Evolutionary conservation across 768 basidiomycete genomes (phyloP), one percentile per base, ranked within the genome.

Genomic region (Auriscalpium vulgare): DNA sequence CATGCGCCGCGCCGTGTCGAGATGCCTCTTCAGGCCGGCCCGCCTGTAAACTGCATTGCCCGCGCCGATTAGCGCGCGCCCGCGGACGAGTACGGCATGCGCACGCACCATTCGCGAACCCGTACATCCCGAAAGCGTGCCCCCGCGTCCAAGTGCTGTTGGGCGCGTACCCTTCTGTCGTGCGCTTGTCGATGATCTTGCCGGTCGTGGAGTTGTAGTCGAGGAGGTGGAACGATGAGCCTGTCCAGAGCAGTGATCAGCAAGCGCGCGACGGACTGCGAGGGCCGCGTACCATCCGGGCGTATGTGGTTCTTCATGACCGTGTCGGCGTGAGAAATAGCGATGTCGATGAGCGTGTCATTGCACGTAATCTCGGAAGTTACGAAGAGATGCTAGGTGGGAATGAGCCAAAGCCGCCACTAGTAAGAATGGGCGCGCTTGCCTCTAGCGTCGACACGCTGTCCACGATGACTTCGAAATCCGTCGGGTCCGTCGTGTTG

Each of bases 361-460:
- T 87, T 85, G 4, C 78, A 77, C 0, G 82, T 85, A 17, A 85
- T 67, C 17, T 68, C 69, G 46, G 75, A 78, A 13, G 19, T n/a
- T 10, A n/a, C 11, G 17, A 16, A 47, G 37, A 55, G 36, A n/a
- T 71, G 67, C 58, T 87, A 17, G 40, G 40, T 3, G 13, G 40
- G 40, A 17, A 43, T 43, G 40, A 43, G 29, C 29, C 29, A 29
- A 4, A 5, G 7, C 29, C 29, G 29, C 29, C 29, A 43, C 14
- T 14, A 43, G 7, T 43, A 17, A 43, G 17, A 43, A 11, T 4
- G 8, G 40, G 13, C 13, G 40, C 40, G 17, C 40, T 13, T 43
- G 7, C 40, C 14, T 43, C 83, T n/a, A 87, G 75, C 61, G 85
- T 87, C 82, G 87, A 85, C 85, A 87, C 84, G 66, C 84, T 86